Percentiles rank a stretch among this genome's conserved stretches.
Conservation (phyloP, 176 grass and related monocot genomes). For the Aechmea fasciata region DNA sequence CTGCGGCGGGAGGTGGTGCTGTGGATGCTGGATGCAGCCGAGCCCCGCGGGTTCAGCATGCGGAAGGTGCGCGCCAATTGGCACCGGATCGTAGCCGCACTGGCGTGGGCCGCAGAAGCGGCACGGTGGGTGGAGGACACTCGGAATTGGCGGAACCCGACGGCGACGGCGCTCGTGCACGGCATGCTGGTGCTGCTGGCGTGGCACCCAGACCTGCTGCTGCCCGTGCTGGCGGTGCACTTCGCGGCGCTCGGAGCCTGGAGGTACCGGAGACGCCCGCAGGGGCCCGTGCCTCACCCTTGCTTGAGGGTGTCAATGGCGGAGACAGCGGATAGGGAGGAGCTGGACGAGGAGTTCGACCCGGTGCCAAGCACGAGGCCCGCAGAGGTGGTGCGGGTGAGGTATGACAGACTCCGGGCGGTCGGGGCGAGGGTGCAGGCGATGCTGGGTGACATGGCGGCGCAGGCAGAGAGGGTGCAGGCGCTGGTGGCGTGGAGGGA, state of each 20-base stretch:
- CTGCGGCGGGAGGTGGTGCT: conserved; percentile 54
- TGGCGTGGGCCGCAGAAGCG: conserved; percentile 46
- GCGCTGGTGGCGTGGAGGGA: conserved; percentile 83
- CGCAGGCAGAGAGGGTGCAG: conserved; percentile 79
- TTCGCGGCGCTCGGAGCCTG: conserved; percentile 39
- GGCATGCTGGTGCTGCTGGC: conserved; percentile 64
- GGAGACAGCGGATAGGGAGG: conserved; percentile 64
- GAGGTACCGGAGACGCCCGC: conserved; percentile 43
- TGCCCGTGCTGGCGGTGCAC: conserved; percentile 55
- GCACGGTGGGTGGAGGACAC: conserved; percentile 58
- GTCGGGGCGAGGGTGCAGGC: conserved; percentile 67
- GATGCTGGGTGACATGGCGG: conserved; percentile 76
- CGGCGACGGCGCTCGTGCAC: conserved; percentile 54
- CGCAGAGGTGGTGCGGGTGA: conserved; percentile 47
- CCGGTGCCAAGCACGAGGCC: conserved; percentile 38
- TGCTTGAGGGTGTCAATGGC: conserved; percentile 61
- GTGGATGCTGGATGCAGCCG: conserved; percentile 76
- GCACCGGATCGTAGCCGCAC: conserved; percentile 48
- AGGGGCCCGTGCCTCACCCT: conserved; percentile 36
- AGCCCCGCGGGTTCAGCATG: conserved; percentile 89
- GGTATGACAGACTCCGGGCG: conserved; percentile 55
- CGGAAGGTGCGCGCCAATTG: conserved; percentile 85
- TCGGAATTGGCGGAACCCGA: conserved; percentile 62
- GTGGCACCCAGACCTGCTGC: conserved; percentile 74
- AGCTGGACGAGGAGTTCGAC: conserved; percentile 95